These are phyloP conservation scores for Kwoniella heveanensis DNA, from an alignment of 768 basidiomycete species.

Conservation along the genomic window DNA sequence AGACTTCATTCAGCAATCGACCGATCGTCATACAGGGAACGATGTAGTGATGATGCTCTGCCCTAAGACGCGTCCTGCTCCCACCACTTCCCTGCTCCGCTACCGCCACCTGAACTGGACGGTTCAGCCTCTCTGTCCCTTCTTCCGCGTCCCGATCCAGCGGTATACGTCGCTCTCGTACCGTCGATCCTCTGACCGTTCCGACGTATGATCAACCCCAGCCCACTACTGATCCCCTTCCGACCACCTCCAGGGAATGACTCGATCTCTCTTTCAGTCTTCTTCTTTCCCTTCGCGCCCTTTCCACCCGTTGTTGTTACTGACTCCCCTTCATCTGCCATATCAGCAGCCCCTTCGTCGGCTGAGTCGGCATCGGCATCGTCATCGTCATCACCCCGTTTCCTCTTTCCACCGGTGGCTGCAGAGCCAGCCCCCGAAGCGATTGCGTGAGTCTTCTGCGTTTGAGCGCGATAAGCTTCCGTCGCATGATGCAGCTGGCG, in stretches of 20 bases:
- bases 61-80: constrained; percentile 26
- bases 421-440: background rate
- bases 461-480: constrained; percentile 46
- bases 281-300: too few species aligned
- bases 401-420: constrained; percentile 11
- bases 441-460: constrained; percentile 17
- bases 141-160: constrained; percentile 14
- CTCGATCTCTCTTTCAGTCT: constrained; percentile 21
- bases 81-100: constrained; percentile 37
- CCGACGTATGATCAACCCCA: constrained; percentile 36
- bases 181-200: constrained; percentile 34
- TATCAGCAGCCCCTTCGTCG: constrained; percentile 18
- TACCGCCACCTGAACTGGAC: constrained; percentile 7
- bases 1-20: background rate
- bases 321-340: constrained; percentile 7
- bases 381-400: constrained; percentile 26
- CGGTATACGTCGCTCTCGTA: constrained; percentile 9
- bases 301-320: background rate
- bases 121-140: constrained; percentile 7
- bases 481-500: constrained; percentile 56
- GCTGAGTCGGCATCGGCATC: constrained; percentile 32
- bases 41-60: background rate
- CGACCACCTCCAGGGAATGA: constrained; percentile 62
- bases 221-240: constrained; percentile 63
- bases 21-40: background rate